Conservation (phyloP, 305 asterid species). For the Lippia alba region DNA sequence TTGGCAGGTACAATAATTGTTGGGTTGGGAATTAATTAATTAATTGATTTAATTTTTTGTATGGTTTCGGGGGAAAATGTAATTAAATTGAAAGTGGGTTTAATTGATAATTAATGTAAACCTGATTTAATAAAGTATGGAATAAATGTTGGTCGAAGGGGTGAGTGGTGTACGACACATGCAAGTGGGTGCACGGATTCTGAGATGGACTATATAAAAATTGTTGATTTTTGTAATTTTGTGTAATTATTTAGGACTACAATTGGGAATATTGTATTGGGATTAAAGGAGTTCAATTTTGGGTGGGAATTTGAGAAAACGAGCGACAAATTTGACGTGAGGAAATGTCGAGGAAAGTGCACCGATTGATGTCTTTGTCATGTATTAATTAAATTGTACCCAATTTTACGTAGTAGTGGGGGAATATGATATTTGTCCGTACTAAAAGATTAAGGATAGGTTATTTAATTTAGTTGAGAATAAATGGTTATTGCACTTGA, state of each 20-base stretch:
- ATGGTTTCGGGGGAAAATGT: constrained; percentile 8
- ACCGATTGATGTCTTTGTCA: not conserved
- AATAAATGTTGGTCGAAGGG: no score
- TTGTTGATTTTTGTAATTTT: not conserved
- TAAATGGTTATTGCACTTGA: no score
- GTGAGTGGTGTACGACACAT: no score
- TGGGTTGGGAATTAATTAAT: not conserved
- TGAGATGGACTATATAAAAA: not conserved
- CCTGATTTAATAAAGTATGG: no score
- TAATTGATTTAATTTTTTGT: not conserved
- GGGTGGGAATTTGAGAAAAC: not conserved
- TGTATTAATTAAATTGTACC: not conserved
- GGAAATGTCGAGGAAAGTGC: constrained; percentile 10
- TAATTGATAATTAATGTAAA: no score
- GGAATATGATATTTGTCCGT: no score
- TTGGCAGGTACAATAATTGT: constrained; percentile 61
- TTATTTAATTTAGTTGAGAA: no score
- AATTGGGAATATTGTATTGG: not conserved
- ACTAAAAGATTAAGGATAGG: no score
- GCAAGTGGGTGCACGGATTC: not conserved
- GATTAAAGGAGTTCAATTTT: not conserved
- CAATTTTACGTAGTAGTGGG: no score
- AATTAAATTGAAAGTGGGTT: not conserved
- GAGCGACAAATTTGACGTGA: not conserved
- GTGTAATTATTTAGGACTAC: not conserved